Evolutionary conservation across 352 stramenopile genomes (phyloP).

Genomic region (Globisporangium canariense): DNA sequence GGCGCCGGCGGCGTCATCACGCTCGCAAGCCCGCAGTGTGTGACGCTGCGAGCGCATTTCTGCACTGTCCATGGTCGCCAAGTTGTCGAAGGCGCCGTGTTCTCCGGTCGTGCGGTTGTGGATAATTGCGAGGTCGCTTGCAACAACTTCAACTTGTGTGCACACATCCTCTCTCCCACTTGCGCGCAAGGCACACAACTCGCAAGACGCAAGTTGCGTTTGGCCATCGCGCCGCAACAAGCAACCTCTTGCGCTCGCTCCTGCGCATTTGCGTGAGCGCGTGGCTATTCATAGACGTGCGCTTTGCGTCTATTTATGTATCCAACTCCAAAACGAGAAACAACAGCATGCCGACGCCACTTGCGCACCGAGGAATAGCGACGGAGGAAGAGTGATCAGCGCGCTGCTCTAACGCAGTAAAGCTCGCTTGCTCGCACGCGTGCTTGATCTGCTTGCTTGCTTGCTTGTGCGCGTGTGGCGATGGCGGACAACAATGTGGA

Average conservation of each 20-base stretch:
- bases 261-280: background rate
- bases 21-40: background rate
- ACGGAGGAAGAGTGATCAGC: background rate
- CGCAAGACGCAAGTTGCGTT: background rate
- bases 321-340: background rate
- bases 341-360: background rate
- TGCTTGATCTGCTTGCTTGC: background rate
- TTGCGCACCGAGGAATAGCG: background rate
- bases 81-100: background rate
- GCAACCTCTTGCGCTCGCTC: background rate
- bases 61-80: constrained; percentile 8
- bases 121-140: background rate
- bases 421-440: background rate
- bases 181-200: background rate
- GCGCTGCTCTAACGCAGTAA: background rate
- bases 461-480: background rate
- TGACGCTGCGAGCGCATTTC: background rate
- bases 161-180: background rate
- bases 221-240: background rate
- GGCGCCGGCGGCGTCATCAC: background rate
- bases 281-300: background rate
- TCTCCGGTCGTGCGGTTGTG: background rate
- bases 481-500: constrained; percentile 59
- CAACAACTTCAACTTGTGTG: constrained; percentile 8
- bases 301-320: constrained; percentile 1